These are phyloP conservation scores for Ilyonectria sp. DNA, from an alignment of 2,329 filamentous ascomycete species.

Conservation along the genomic window DNA sequence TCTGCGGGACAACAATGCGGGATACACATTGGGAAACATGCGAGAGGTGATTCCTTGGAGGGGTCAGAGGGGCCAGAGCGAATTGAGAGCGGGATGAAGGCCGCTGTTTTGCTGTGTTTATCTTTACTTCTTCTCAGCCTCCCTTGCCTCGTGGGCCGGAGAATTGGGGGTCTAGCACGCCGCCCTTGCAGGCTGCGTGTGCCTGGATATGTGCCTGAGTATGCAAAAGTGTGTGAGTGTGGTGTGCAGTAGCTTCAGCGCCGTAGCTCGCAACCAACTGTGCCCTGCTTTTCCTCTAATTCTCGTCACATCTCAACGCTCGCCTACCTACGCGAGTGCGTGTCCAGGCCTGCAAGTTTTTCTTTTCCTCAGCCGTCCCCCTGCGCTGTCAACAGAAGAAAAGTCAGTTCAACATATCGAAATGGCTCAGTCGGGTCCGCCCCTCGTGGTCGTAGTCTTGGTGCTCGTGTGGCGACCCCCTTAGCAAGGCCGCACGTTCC, in stretches of 20 bases:
- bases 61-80: slow-evolving; percentile 8
- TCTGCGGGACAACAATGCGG: slow-evolving; percentile 11
- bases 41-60: slow-evolving; percentile 5
- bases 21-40: neutral
- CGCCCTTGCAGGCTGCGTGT: slow-evolving; percentile 24
- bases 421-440: slow-evolving; percentile 3
- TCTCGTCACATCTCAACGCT: slow-evolving; percentile 6
- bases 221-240: slow-evolving; percentile 6
- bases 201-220: slow-evolving; percentile 16
- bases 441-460: neutral
- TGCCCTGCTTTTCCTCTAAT: slow-evolving; percentile 5
- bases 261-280: slow-evolving; percentile 7
- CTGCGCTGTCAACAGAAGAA: slow-evolving; percentile 2
- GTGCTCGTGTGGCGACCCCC: neutral
- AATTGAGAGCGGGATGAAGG: neutral
- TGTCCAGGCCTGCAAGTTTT: slow-evolving; percentile 15
- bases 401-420: slow-evolving; percentile 12
- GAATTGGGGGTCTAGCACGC: slow-evolving; percentile 2
- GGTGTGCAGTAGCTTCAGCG: slow-evolving; percentile 21
- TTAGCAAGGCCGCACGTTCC: slow-evolving; percentile 3
- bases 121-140: slow-evolving; percentile 13
- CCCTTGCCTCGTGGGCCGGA: slow-evolving; percentile 2
- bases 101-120: neutral
- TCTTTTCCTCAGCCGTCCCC: slow-evolving; percentile 8
- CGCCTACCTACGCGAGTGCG: neutral